These are phyloP conservation scores for Thymus quinquecostatus DNA, from an alignment of 257 asterid species.

Conservation along the genomic window DNA sequence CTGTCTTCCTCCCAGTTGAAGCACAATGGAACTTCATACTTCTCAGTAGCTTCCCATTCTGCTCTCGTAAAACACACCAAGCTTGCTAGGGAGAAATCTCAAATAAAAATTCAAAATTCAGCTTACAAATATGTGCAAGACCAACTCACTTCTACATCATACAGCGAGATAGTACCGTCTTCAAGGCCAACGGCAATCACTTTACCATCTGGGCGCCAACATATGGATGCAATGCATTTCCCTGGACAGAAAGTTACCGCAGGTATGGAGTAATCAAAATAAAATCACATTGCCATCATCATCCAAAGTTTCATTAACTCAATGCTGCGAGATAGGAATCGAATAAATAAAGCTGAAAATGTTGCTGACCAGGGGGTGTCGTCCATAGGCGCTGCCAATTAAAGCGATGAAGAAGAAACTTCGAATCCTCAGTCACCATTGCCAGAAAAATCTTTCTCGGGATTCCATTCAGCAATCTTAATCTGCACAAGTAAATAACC, in stretches of 20 bases:
- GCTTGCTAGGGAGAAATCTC: constrained; percentile 15
- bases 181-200: constrained; percentile 92
- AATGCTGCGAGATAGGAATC: background rate
- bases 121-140: constrained; percentile 7
- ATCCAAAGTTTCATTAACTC: background rate
- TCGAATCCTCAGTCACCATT: constrained; percentile 88
- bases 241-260: constrained; percentile 44
- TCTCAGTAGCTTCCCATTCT: constrained; percentile 94
- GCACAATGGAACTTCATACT: constrained; percentile 68
- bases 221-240: constrained; percentile 76
- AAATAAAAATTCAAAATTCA: constrained; percentile 13
- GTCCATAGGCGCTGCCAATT: constrained; percentile 99
- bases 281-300: background rate
- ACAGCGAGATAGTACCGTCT: constrained; percentile 87
- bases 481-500: constrained; percentile 48
- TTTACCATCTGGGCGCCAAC: constrained; percentile 99
- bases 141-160: constrained; percentile 87
- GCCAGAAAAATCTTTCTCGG: constrained; percentile 92
- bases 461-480: constrained; percentile 96
- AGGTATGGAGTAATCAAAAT: background rate
- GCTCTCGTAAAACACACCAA: constrained; percentile 36
- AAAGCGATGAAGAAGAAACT: constrained; percentile 94
- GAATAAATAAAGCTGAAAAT: background rate
- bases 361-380: constrained; percentile 68
- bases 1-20: constrained; percentile 91